These are phyloP conservation scores for Boletales sp. DNA, from an alignment of 768 basidiomycete genomes.

Conservation along the genomic window DNA sequence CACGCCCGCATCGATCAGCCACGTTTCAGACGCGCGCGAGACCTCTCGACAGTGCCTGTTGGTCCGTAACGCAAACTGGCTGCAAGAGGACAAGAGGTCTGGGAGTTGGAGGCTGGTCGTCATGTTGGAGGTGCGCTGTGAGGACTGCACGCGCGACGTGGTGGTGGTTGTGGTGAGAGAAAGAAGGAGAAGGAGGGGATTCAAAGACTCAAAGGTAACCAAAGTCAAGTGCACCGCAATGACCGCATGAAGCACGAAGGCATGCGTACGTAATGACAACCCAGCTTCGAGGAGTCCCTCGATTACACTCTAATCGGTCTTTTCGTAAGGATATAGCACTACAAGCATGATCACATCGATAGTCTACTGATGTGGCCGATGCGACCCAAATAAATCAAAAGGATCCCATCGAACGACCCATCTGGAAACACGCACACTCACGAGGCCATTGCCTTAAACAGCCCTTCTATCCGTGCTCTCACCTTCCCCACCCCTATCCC, in stretches of 20 bases:
- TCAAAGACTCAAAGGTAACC: no score
- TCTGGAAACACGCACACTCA: no score
- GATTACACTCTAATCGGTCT: no score
- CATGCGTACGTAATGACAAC: no score
- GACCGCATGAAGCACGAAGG: no score
- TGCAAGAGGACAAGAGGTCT: slow-evolving; percentile 25
- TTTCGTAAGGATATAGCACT: no score
- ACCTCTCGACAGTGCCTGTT: slow-evolving; percentile 27
- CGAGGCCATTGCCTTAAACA: slow-evolving; percentile 17
- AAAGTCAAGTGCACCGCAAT: no score
- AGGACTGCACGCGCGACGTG: no score
- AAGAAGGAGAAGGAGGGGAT: slow-evolving; percentile 1
- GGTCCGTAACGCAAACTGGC: slow-evolving; percentile 22
- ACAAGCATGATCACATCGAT: no score
- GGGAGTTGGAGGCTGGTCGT: slow-evolving; percentile 30
- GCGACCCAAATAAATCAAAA: neutral
- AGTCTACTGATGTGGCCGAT: neutral
- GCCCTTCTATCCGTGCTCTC: slow-evolving; percentile 17
- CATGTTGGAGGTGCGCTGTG: no score
- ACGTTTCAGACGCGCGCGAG: slow-evolving; percentile 28
- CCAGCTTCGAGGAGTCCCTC: slow-evolving; percentile 19
- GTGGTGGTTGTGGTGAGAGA: neutral
- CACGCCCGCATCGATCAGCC: slow-evolving; percentile 23
- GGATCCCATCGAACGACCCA: neutral
- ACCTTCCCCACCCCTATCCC: slow-evolving; percentile 22